Conservation (phyloP, 768 basidiomycete genomes). For the Lepiota venenata region DNA sequence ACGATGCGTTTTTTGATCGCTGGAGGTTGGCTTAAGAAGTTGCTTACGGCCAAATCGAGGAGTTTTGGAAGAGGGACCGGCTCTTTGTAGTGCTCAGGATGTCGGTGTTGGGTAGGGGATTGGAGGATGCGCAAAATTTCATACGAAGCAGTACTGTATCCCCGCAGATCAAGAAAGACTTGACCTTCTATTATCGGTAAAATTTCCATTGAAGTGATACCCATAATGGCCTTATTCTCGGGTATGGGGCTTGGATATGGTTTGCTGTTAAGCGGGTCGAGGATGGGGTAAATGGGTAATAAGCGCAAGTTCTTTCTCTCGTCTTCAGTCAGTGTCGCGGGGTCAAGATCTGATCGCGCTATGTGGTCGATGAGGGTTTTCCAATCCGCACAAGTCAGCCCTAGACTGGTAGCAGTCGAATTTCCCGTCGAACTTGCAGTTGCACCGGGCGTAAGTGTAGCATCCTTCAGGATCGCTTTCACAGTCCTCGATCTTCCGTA, state of each 20-base stretch:
- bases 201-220: neutral
- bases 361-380: neutral
- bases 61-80: neutral
- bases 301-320: neutral
- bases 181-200: constrained; percentile 6
- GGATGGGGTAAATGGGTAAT: constrained; percentile 5
- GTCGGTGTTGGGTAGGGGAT: neutral
- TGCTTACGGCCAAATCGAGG: neutral
- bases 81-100: neutral
- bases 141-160: neutral
- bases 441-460: no score
- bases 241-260: neutral
- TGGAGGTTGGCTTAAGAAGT: constrained; percentile 6
- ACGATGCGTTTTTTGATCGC: neutral
- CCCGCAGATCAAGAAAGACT: constrained; percentile 4
- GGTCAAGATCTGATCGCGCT: neutral
- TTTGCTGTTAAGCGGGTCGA: neutral
- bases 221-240: constrained; percentile 1
- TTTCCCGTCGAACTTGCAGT: neutral
- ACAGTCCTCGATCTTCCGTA: constrained; percentile 1
- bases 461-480: constrained; percentile 1
- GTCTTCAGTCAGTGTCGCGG: neutral
- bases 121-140: constrained; percentile 1
- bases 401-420: neutral
- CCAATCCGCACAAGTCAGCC: constrained; percentile 5